Evolutionary conservation across 192 early-diverging fungal species (phyloP).

Genomic region (Coemansia brasiliensis): DNA sequence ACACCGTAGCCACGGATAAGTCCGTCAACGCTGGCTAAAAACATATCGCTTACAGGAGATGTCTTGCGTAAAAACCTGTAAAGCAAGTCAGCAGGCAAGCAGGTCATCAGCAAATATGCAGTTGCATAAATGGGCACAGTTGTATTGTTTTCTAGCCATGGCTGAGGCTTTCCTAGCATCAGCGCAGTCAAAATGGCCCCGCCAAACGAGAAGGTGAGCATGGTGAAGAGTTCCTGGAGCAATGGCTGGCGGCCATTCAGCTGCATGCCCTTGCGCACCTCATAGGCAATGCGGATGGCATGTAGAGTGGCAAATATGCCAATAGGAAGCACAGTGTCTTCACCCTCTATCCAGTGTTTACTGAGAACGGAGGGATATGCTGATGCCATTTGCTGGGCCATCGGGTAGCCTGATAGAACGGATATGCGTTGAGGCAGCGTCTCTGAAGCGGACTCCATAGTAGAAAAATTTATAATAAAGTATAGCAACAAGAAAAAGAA

Average conservation of each 20-base stretch:
- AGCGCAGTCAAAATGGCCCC: conserved; percentile 54
- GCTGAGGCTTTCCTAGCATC: conserved; percentile 50
- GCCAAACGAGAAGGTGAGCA: conserved; percentile 58
- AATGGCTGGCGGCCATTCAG: conserved; percentile 31
- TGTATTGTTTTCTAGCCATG: conserved; percentile 51
- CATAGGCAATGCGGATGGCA: conserved; percentile 53
- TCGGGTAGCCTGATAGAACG: conserved; percentile 6
- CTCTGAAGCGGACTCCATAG: too few species aligned
- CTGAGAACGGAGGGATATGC: conserved; percentile 32
- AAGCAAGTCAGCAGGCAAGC: conserved; percentile 45
- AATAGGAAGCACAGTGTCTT: conserved; percentile 30
- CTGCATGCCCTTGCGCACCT: conserved; percentile 56
- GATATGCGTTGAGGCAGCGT: not conserved
- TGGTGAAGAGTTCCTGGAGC: conserved; percentile 50
- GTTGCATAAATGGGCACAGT: conserved; percentile 46
- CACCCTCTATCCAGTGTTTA: conserved; percentile 21
- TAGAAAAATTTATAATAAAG: too few species aligned
- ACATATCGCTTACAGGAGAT: conserved; percentile 53
- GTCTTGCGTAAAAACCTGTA: conserved; percentile 33
- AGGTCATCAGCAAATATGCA: conserved; percentile 42
- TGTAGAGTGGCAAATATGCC: conserved; percentile 58
- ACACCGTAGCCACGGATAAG: conserved; percentile 57
- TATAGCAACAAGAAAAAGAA: too few species aligned
- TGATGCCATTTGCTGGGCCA: conserved; percentile 36
- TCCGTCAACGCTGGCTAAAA: conserved; percentile 52